Conservation (phyloP, 495 filamentous ascomycete species). For the Neurospora tetrasperma region DNA sequence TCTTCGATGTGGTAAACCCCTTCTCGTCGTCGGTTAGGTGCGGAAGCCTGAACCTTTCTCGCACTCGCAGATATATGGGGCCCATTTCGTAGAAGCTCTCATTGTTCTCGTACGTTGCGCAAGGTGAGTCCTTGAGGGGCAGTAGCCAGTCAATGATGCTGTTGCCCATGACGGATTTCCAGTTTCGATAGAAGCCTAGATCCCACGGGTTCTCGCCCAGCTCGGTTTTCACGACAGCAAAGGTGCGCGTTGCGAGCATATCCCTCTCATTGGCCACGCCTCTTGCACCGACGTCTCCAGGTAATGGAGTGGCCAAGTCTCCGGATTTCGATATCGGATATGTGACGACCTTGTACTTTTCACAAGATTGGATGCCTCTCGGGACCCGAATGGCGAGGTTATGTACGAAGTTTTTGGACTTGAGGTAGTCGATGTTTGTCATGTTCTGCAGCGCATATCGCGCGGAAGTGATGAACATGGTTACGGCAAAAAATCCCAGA, state of each 20-base stretch:
- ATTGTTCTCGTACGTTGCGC: conserved; percentile 35
- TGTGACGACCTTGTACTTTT: conserved; percentile 28
- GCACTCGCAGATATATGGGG: conserved; percentile 27
- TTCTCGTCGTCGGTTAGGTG: conserved; percentile 9
- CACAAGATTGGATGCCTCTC: conserved; percentile 31
- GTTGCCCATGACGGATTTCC: conserved; percentile 64
- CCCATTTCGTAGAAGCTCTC: conserved; percentile 42
- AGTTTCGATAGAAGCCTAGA: conserved; percentile 55
- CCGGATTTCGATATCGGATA: conserved; percentile 28
- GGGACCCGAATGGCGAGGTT: conserved; percentile 69
- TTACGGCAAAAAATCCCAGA: conserved; percentile 63
- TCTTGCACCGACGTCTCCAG: not conserved
- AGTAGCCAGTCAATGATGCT: conserved; percentile 63
- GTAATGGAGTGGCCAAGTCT: conserved; percentile 3
- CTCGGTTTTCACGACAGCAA: conserved; percentile 62
- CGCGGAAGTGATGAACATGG: conserved; percentile 61
- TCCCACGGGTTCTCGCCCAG: conserved; percentile 76
- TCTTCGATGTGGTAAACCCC: not conserved
- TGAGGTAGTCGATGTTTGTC: conserved; percentile 74
- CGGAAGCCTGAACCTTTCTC: conserved; percentile 26
- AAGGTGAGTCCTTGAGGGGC: conserved; percentile 58
- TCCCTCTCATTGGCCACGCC: conserved; percentile 19
- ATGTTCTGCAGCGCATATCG: conserved; percentile 60
- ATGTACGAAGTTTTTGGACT: conserved; percentile 49
- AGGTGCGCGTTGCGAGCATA: conserved; percentile 46